Evolutionary conservation across 495 filamentous ascomycete genomes (phyloP).

Genomic region (Penicillium verhagenii): DNA sequence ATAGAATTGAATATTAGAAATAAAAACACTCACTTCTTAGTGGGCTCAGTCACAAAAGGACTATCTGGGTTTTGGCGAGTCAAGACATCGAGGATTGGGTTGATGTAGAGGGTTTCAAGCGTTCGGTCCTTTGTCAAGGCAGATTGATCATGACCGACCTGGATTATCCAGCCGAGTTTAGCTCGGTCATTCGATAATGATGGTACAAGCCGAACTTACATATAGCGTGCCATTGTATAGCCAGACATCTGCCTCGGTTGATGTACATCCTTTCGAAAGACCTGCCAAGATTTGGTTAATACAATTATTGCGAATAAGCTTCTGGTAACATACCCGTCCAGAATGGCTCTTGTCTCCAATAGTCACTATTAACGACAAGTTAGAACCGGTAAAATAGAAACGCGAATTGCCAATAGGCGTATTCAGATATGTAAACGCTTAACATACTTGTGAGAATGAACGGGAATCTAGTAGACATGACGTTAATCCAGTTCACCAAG

Average conservation of each 20-base stretch:
- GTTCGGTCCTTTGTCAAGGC: constrained; percentile 51
- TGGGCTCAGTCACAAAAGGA: constrained; percentile 36
- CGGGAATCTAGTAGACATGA: constrained; percentile 38
- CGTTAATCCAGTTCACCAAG: constrained; percentile 10
- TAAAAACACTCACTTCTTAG: constrained; percentile 33
- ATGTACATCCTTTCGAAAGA: constrained; percentile 60
- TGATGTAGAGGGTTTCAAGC: constrained; percentile 54
- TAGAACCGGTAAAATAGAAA: background rate
- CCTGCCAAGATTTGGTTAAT: constrained; percentile 18
- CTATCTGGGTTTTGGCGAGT: constrained; percentile 47
- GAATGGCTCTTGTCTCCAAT: constrained; percentile 50
- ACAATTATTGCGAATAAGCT: background rate
- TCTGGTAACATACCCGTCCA: constrained; percentile 40
- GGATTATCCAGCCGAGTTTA: no score
- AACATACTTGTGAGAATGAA: constrained; percentile 46
- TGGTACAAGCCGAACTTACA: constrained; percentile 18
- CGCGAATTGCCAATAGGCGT: no score
- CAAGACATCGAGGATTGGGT: constrained; percentile 54
- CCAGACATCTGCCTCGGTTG: constrained; percentile 89
- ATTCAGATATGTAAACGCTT: no score
- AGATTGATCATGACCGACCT: constrained; percentile 57
- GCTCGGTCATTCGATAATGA: background rate
- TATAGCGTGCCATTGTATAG: constrained; percentile 66
- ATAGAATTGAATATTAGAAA: background rate
- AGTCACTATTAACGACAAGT: constrained; percentile 30